Evolutionary conservation across 2,329 filamentous ascomycete genomes (phyloP), one percentile per base, ranked within the genome.

Genomic region (Bipolaris zeicola): DNA sequence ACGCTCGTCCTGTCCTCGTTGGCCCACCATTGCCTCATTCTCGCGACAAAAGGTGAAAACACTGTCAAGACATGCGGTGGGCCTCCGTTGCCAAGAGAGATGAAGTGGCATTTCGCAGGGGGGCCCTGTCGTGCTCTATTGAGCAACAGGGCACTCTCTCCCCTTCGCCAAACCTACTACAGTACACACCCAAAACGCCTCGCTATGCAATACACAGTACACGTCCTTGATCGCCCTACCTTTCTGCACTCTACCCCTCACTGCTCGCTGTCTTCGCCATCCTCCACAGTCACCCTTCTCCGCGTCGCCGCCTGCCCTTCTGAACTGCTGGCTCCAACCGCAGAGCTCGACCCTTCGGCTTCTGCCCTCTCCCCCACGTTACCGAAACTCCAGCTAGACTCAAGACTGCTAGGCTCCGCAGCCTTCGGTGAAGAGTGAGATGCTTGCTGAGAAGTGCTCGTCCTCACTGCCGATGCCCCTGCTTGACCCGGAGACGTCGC

Each of bases 331-430:
- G 57, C 59, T 37, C 64, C 71, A 18, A 71, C 66, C 16, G 66
- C 69, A 43, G 73, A 71, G 52, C 68, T 69, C 14, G 69, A 71
- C 3, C 62, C 66, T 43, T 70, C 66, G 20, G 61, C 61, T 42
- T 73, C 70, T 18, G 58, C 69, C 36, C 60, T 60, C 48, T 66
- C 67, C 11, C 56, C 61, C 20, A 65, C 54, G 37, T 73, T 71
- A 8, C 66, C 70, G 55, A 76, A 76, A 50, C 70, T 73, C 73
- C 72, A 75, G 43, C 73, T 75, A 18, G 73, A 76, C 36, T 67
- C 72, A 3, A 75, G 62, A 3, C 67, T 72, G 46, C 63, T 72
- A 14, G 69, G 65, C 45, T 72, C 71, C 13, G 58, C 66, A 43
- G 58, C 31, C 45, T 69, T 71, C 7, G 68, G 63, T 5, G 70